Percentiles rank a stretch among this genome's conserved stretches.
Conservation (phyloP, 371 early-diverging fungal genomes). For the Paraphysoderma sedebokerense region DNA sequence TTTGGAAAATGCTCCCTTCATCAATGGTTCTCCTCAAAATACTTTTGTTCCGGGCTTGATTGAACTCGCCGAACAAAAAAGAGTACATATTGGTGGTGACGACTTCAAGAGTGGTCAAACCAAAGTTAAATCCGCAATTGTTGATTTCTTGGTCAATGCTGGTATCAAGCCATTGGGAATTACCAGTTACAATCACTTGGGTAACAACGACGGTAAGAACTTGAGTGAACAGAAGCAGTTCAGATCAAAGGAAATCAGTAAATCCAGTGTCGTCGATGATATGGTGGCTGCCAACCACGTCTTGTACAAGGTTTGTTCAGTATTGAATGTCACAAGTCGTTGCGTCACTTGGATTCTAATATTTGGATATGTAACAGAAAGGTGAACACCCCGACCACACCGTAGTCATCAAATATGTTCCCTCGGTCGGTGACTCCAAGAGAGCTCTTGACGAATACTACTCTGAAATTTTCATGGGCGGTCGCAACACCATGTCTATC, state of each 20-base stretch:
- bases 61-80: slow-evolving; percentile 69
- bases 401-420: slow-evolving; percentile 95
- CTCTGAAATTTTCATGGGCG: slow-evolving; percentile 95
- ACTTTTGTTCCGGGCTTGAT: slow-evolving; percentile 90
- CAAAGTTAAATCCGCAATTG: slow-evolving; percentile 93
- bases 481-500: slow-evolving; percentile 85
- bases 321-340: too few relatives aligned
- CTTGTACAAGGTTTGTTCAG: slow-evolving; percentile 51
- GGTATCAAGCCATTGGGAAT: slow-evolving; percentile 95
- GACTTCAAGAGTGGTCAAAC: slow-evolving; percentile 98
- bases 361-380: too few relatives aligned
- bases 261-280: slow-evolving; percentile 93
- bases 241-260: slow-evolving; percentile 94
- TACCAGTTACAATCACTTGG: slow-evolving; percentile 94
- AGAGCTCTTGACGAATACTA: slow-evolving; percentile 95
- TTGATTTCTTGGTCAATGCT: slow-evolving; percentile 92
- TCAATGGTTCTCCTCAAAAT: slow-evolving; percentile 97
- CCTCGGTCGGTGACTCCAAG: slow-evolving; percentile 91
- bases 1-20: slow-evolving; percentile 81
- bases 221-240: slow-evolving; percentile 91
- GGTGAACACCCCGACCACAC: slow-evolving; percentile 86
- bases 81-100: slow-evolving; percentile 87
- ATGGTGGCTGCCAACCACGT: slow-evolving; percentile 88
- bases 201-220: slow-evolving; percentile 97
- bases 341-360: too few relatives aligned